Base-by-base conservation (phyloP, 306 rosid genomes). In the Castanea mollissima region DNA sequence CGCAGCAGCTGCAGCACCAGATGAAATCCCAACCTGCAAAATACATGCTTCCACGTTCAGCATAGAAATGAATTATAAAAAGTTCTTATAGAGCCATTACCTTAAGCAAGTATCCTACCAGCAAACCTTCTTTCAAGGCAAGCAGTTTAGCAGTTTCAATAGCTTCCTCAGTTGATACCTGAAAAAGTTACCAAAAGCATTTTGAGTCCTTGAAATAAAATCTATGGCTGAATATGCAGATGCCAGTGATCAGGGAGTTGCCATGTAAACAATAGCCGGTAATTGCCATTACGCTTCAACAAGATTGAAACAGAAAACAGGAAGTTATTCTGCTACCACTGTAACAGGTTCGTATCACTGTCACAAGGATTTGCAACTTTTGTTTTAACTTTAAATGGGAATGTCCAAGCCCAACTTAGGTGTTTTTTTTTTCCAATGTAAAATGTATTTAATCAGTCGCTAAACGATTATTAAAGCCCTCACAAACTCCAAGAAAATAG, bases 1-100 rank as follows among this genome's bases (percentile, higher is more conserved):
- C 25, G 96, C 98, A 0, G 94, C 93, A 1, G 97, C 83, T 1
- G 97, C 97, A n/a, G 96, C 97, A 69, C 98, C 94, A 5, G 98
- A 92, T 72, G 98, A 94, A 81, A 92, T 85, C 44, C 98, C 96
- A 82, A 90, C 87, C 98, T 91, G 77, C 82, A 83, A 75, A 79
- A 85, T 2, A 57, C 41, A 44, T 55, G 64, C 13, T 55, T 60
- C 29, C 23, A 58, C 46, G 71, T 57, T 16, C 58, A 58, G n/a
- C 19, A 51, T 46, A 29, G 32, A 23, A 69, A 59, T 11, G 35
- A 25, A 20, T 10, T n/a, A 29, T 20, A 57, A 2, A 46, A 69
- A 25, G 55, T 14, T 32, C 23, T 1, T 21, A 0, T 31, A 19
- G 74, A 20, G 27, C 54, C 63, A 9, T 10, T 20, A 8, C 64